phyloP scores from a whole-genome alignment of 176 grass and related monocot species.

The Juncus effusus region DNA sequence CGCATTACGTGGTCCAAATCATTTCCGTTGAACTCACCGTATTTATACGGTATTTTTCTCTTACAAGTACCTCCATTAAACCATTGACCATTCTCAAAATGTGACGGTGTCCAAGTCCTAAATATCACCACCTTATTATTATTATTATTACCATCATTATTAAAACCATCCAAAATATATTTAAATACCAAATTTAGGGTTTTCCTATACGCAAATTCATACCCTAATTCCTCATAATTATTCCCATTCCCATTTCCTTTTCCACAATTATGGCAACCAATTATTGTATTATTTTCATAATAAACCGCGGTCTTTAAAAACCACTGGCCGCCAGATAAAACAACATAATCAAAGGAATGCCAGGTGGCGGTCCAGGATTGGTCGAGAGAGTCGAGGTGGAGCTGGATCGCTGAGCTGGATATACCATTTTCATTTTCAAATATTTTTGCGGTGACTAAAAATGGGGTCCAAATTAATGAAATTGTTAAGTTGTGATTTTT shows the following conservation, averaged over 20 bases:
- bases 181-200: conserved; percentile 50
- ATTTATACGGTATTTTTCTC: conserved; percentile 52
- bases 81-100: conserved; percentile 86
- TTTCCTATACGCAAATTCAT: conserved; percentile 54
- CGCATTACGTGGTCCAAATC: conserved; percentile 51
- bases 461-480: conserved; percentile 68
- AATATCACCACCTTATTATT: conserved; percentile 66
- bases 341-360: conserved; percentile 56
- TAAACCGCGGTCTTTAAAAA: conserved; percentile 72
- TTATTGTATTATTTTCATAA: conserved; percentile 46
- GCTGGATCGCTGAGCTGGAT: conserved; percentile 63
- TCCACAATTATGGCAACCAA: conserved; percentile 72
- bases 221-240: conserved; percentile 48
- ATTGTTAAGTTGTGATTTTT: conserved; percentile 65
- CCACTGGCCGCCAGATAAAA: conserved; percentile 88
- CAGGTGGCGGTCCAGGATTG: conserved; percentile 53
- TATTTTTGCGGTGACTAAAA: conserved; percentile 60
- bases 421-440: conserved; percentile 72
- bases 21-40: conserved; percentile 49
- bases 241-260: background rate
- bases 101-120: conserved; percentile 83
- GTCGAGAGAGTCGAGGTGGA: conserved; percentile 70
- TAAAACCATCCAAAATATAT: conserved; percentile 47
- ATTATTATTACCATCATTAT: conserved; percentile 14
- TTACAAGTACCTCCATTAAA: conserved; percentile 58